phyloP scores from a whole-genome alignment of 176 grass and related monocot species.

The Pharus latifolius region DNA sequence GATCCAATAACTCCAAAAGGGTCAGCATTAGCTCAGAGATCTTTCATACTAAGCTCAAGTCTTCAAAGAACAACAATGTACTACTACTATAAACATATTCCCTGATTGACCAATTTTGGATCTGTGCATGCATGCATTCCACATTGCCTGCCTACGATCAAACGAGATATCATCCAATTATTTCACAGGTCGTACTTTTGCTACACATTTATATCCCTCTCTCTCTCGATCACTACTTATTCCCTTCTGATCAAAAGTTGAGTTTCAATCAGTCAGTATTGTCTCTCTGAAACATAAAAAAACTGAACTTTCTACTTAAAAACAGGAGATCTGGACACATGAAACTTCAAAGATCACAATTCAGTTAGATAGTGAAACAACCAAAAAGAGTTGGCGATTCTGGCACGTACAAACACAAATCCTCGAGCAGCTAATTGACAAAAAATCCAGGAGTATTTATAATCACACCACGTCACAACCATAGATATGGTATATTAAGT shows the following conservation, averaged over 20 bases:
- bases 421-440: slow-evolving; percentile 8
- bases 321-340: neutral
- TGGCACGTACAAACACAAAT: neutral
- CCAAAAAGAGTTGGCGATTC: neutral
- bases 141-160: neutral
- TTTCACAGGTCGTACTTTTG: too few relatives aligned
- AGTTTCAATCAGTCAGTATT: too few relatives aligned
- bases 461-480: neutral
- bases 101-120: neutral
- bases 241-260: too few relatives aligned
- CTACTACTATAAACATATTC: slow-evolving; percentile 6
- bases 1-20: slow-evolving; percentile 32
- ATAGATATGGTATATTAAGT: too few relatives aligned
- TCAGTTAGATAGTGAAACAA: neutral
- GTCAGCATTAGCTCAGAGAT: slow-evolving; percentile 39
- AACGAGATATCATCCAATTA: neutral
- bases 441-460: neutral
- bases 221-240: too few relatives aligned
- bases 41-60: slow-evolving; percentile 5
- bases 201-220: too few relatives aligned
- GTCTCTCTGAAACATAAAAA: neutral
- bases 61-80: slow-evolving; percentile 34
- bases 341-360: neutral
- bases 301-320: neutral
- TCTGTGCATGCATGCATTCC: neutral